Evolutionary conservation across 257 asterid genomes (phyloP).

Genomic region (Scutellaria minor): DNA sequence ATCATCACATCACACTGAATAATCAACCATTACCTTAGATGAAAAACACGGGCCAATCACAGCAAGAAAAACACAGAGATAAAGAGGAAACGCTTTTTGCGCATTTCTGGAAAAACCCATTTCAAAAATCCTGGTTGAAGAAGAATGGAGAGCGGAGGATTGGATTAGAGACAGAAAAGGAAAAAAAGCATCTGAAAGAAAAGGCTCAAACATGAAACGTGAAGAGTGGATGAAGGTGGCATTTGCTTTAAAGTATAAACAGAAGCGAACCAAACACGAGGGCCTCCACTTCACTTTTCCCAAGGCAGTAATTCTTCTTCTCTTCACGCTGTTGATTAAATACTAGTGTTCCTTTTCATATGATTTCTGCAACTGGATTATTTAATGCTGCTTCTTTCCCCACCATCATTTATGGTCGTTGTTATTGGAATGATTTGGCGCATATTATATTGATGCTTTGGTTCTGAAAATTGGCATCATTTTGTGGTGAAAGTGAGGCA

Average conservation of each 20-base stretch:
- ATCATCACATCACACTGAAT: neutral
- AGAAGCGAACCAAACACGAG: slow-evolving; percentile 50
- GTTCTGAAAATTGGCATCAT: slow-evolving; percentile 37
- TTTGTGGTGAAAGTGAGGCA: slow-evolving; percentile 43
- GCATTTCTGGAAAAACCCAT: slow-evolving; percentile 59
- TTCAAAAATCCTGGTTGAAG: slow-evolving; percentile 27
- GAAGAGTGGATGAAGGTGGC: slow-evolving; percentile 49
- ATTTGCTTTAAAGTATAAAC: slow-evolving; percentile 50
- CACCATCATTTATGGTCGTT: slow-evolving; percentile 24
- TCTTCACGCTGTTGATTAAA: slow-evolving; percentile 51
- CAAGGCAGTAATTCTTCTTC: slow-evolving; percentile 43
- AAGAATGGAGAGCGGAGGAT: slow-evolving; percentile 24
- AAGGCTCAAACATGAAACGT: slow-evolving; percentile 45
- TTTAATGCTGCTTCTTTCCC: slow-evolving; percentile 3
- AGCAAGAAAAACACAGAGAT: slow-evolving; percentile 50
- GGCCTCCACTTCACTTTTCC: slow-evolving; percentile 45
- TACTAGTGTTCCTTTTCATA: slow-evolving; percentile 33
- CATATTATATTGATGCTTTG: slow-evolving; percentile 17
- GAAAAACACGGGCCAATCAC: slow-evolving; percentile 57
- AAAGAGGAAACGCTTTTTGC: slow-evolving; percentile 40
- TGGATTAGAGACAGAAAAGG: slow-evolving; percentile 25
- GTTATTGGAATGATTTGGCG: slow-evolving; percentile 23
- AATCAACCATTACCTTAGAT: slow-evolving; percentile 60
- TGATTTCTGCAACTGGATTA: slow-evolving; percentile 24
- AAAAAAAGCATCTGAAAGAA: slow-evolving; percentile 22